A percentile compares a stretch with the other conserved stretches of the same genome.
Conservation (phyloP, 108 stramenopile genomes). For the Chaetoceros tenuissimus region DNA sequence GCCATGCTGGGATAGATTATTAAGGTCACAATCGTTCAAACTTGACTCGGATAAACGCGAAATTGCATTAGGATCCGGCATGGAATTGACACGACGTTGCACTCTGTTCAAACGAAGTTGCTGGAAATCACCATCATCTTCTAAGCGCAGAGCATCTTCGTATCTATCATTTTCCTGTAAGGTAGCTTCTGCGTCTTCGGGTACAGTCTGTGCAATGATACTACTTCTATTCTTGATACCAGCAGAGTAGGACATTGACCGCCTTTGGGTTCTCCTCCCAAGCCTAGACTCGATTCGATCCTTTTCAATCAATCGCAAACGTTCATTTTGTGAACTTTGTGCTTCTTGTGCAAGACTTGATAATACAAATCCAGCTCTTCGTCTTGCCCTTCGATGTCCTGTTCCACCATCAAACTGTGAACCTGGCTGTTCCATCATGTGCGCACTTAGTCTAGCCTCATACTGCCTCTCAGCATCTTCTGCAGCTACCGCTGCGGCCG, state of each 20-base stretch:
- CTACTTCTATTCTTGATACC: background rate
- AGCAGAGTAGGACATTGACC: background rate
- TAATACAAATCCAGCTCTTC: background rate
- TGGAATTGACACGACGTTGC: background rate
- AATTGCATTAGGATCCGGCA: background rate
- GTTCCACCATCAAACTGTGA: background rate
- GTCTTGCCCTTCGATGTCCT: background rate
- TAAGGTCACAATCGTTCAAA: too few relatives aligned
- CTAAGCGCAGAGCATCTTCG: too few relatives aligned
- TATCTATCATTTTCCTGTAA: background rate
- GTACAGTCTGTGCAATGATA: background rate
- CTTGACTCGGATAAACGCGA: too few relatives aligned
- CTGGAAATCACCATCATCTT: too few relatives aligned
- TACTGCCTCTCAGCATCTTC: background rate
- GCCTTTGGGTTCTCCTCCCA: background rate
- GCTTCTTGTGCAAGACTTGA: background rate
- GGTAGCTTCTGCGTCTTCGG: background rate
- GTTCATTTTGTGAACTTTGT: background rate
- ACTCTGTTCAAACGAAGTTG: background rate
- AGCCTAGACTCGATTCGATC: background rate
- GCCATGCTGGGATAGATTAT: too few relatives aligned
- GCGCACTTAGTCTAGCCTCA: background rate
- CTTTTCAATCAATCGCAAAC: background rate
- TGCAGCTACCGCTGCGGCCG: background rate
- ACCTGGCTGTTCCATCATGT: background rate